A percentile compares a stretch with the other conserved stretches of the same genome.
Evolutionary conservation across 352 stramenopile species (phyloP).

Genomic region (Halophytophthora polymorphica): DNA sequence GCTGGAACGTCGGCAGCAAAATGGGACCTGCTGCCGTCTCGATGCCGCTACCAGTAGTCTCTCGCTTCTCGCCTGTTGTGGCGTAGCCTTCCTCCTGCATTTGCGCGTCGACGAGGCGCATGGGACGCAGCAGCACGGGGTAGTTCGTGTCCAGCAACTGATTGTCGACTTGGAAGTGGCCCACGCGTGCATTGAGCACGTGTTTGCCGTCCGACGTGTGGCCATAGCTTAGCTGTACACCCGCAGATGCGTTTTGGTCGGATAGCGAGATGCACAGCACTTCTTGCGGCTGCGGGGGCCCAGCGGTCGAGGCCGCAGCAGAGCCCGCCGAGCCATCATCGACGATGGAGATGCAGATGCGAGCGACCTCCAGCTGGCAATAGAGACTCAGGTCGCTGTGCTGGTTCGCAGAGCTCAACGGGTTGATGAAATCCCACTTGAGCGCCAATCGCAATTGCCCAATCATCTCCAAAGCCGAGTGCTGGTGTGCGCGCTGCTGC

Average conservation of each 20-base stretch:
- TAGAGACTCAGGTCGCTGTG: slow-evolving; percentile 57
- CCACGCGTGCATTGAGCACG: slow-evolving; percentile 71
- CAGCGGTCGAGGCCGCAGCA: slow-evolving; percentile 12
- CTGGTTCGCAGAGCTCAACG: slow-evolving; percentile 31
- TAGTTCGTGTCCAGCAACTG: slow-evolving; percentile 85
- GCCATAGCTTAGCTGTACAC: slow-evolving; percentile 76
- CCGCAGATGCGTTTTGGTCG: slow-evolving; percentile 59
- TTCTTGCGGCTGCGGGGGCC: slow-evolving; percentile 47
- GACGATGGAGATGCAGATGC: slow-evolving; percentile 72
- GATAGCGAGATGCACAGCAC: slow-evolving; percentile 76
- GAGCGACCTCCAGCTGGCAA: slow-evolving; percentile 70
- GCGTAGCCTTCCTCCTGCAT: slow-evolving; percentile 57
- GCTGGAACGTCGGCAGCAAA: slow-evolving; percentile 72
- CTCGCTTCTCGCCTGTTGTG: slow-evolving; percentile 20
- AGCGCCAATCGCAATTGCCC: slow-evolving; percentile 70
- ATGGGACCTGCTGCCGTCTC: slow-evolving; percentile 24
- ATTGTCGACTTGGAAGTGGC: slow-evolving; percentile 84
- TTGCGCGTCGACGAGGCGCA: slow-evolving; percentile 62
- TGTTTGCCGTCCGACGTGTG: slow-evolving; percentile 66
- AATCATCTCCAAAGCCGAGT: slow-evolving; percentile 57
- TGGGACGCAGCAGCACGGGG: slow-evolving; percentile 67
- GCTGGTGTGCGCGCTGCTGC: slow-evolving; percentile 23
- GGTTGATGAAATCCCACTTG: slow-evolving; percentile 78
- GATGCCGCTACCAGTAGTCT: slow-evolving; percentile 5
- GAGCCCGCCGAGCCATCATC: slow-evolving; percentile 53